Evolutionary conservation across 805 yeast species (phyloP), one percentile per base, ranked within the genome.

Genomic region (Ogataea henricii): DNA sequence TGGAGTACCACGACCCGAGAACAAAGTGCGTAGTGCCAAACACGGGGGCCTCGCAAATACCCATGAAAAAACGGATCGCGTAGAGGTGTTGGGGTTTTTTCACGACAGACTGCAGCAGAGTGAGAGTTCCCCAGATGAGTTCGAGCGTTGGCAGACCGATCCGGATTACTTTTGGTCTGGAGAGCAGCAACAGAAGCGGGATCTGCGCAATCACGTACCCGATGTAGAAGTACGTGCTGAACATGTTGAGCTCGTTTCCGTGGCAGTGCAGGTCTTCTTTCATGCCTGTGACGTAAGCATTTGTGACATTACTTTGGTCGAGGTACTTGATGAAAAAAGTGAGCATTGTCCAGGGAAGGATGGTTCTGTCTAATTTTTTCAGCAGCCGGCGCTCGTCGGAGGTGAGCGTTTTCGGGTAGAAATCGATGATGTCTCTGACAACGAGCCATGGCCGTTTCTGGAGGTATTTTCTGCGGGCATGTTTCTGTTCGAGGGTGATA

Each of bases 251-350:
- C 33, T 58, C 58, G 36, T 59, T 59, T n/a, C 60, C 62, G 12
- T 49, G 23, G 4, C 56, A 30, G 5, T 54, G 44, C 26, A 59
- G 30, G 13, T 27, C 85, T 47, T 80, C 81, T 54, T 79, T 74
- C 85, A 83, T 78, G 6, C 88, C 87, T 9, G 81, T 71, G 13
- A 81, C 83, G 58, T 82, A 82, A 2, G 87, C 87, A 56, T 78
- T 75, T 22, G 75, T 65, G 33, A 79, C 62, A 42, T 80, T 81
- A 13, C 76, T 67, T 55, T 82, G 70, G 61, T 82, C 87, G 22
- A 83, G 70, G 60, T 81, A 82, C 53, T 82, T 82, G 47, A 26
- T 27, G 29, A 36, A 43, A 16, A 43, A 43, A 4, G 40, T 35
- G 12, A 43, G 21, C 41, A 25, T 29, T 2, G 36, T 25, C 33